phyloP scores from a whole-genome alignment of 139 green algal species.

The Haematococcus lacustris region DNA sequence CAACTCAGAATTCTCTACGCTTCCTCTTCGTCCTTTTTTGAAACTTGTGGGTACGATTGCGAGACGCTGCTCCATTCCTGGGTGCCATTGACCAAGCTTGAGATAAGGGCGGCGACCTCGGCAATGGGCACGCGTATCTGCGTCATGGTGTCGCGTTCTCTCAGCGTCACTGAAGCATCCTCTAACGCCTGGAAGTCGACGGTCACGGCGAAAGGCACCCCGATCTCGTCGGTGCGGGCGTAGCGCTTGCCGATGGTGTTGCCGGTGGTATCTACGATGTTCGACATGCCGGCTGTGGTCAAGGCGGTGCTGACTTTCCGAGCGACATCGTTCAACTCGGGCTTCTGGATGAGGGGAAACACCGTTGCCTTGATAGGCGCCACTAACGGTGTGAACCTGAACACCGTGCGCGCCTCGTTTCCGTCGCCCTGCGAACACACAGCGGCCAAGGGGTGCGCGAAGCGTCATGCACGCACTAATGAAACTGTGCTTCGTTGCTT shows the following conservation, averaged over 20 bases:
- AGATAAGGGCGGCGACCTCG: constrained; percentile 68
- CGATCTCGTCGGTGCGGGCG: constrained; percentile 89
- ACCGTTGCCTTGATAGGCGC: constrained; percentile 94
- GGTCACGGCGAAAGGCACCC: constrained; percentile 93
- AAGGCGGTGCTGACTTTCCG: constrained; percentile 49
- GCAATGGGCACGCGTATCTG: constrained; percentile 69
- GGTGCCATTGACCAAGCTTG: constrained; percentile 49
- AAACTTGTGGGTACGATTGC: constrained; percentile 68
- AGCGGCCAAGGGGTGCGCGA: too few relatives aligned
- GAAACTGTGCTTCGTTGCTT: too few relatives aligned
- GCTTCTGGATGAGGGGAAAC: constrained; percentile 66
- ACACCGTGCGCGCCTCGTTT: constrained; percentile 8
- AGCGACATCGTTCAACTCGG: constrained; percentile 57
- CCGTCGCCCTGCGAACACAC: background rate
- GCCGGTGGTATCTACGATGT: constrained; percentile 85
- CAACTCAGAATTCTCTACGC: too few relatives aligned
- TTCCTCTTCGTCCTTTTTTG: constrained; percentile 4
- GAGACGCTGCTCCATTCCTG: constrained; percentile 66
- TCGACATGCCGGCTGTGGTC: constrained; percentile 62
- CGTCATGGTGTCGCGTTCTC: constrained; percentile 84
- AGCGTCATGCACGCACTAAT: too few relatives aligned
- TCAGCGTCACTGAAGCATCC: constrained; percentile 82
- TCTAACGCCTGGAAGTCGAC: constrained; percentile 80
- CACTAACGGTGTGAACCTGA: constrained; percentile 78
- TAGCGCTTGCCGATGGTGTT: constrained; percentile 65